Conservation (phyloP, 345 rosid species). For the Gossypium australe region DNA sequence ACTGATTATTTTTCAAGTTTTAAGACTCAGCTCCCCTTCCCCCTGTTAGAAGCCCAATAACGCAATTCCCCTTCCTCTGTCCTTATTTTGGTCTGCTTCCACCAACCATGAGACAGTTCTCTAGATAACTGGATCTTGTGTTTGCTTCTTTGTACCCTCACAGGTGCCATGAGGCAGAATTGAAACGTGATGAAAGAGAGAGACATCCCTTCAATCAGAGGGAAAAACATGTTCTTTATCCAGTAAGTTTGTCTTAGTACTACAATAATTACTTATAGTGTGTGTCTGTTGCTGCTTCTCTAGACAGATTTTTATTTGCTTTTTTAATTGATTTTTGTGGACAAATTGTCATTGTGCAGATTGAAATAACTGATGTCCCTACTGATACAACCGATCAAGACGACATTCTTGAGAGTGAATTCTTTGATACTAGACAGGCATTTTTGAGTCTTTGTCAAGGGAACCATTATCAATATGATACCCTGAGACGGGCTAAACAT, state of each 20-base stretch:
- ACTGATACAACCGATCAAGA: constrained; percentile 85
- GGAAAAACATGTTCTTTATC: constrained; percentile 62
- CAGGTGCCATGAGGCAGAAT: constrained; percentile 85
- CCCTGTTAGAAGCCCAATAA: neutral
- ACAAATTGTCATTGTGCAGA: constrained; percentile 36
- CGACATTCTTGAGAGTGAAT: constrained; percentile 95
- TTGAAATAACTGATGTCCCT: constrained; percentile 59
- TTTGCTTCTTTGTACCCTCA: constrained; percentile 16
- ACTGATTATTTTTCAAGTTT: neutral
- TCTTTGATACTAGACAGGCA: constrained; percentile 96
- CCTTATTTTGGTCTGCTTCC: neutral
- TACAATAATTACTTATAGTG: neutral
- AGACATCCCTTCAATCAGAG: constrained; percentile 75
- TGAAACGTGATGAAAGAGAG: constrained; percentile 81
- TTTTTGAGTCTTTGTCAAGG: constrained; percentile 99
- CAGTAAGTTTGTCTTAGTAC: constrained; percentile 45
- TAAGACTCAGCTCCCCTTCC: neutral
- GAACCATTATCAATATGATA: constrained; percentile 98
- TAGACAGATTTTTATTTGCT: constrained; percentile 6
- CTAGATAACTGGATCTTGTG: constrained; percentile 9
- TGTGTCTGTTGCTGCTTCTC: constrained; percentile 6
- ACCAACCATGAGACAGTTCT: neutral
- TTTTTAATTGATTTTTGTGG: constrained; percentile 14
- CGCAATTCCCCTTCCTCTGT: neutral
- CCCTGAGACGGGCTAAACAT: constrained; percentile 95